Percentiles rank a stretch among this genome's conserved stretches.
These are phyloP conservation scores for Henckelia pumila DNA, from an alignment of 257 asterid species.

Conservation along the genomic window DNA sequence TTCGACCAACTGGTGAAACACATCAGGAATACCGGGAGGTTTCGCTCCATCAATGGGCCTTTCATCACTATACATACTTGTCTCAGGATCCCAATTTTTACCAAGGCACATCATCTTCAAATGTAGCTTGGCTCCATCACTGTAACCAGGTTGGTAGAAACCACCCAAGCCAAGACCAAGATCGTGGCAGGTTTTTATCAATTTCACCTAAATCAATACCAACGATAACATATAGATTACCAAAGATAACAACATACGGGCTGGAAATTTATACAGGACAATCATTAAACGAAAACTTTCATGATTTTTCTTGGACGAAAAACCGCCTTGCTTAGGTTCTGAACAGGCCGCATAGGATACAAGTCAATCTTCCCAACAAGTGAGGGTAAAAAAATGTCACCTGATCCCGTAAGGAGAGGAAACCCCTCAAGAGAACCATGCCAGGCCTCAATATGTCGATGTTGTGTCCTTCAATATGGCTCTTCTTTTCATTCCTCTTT, in stretches of 20 bases:
- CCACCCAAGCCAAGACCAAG: slow-evolving; percentile 77
- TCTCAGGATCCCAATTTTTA: slow-evolving; percentile 75
- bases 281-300: not conserved
- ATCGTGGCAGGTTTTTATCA: slow-evolving; percentile 48
- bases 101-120: slow-evolving; percentile 92
- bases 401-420: slow-evolving; percentile 58
- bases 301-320: not conserved
- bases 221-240: not conserved
- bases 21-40: slow-evolving; percentile 64
- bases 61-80: slow-evolving; percentile 40
- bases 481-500: slow-evolving; percentile 41
- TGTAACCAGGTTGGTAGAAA: slow-evolving; percentile 70
- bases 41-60: slow-evolving; percentile 61
- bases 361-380: not conserved
- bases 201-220: slow-evolving; percentile 44
- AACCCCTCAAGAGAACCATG: slow-evolving; percentile 64
- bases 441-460: slow-evolving; percentile 52
- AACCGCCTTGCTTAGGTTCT: not conserved
- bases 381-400: slow-evolving; percentile 29
- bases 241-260: not conserved
- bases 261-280: not conserved
- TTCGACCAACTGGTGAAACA: slow-evolving; percentile 46
- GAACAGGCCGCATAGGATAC: not conserved
- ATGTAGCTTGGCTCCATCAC: slow-evolving; percentile 58
- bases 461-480: slow-evolving; percentile 31